Evolutionary conservation across 1,284 basidiomycete genomes (phyloP), one percentile per base, ranked within the genome.

Genomic region (Ustilago hordei): DNA sequence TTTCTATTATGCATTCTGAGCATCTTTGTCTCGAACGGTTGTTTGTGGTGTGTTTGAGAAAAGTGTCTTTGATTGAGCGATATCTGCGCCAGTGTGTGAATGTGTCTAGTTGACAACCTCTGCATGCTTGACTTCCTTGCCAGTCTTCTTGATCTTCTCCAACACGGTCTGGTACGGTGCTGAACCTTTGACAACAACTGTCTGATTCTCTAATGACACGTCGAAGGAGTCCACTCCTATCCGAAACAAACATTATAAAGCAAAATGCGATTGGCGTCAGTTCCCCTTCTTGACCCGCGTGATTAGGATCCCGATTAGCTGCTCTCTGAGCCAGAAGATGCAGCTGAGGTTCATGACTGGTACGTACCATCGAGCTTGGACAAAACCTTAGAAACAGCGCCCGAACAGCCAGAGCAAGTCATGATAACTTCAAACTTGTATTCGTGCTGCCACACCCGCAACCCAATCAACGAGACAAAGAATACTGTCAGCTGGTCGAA

Each of bases 81-180:
- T 15, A 17, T 41, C 6, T 41, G 39, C 39, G 39, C 6, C n/a
- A 45, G n/a, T 5, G 43, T 7, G 50, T 8, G 39, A 52, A 28
- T 28, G 23, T 28, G 31, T 50, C 55, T 64, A 82, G 9, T 55
- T 53, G 1, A 82, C 73, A 12, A 82, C 65, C 19, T 80, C 60
- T 4, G 69, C 63, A 8, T 45, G 56, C 50, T 88, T 62, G 65
- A 91, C 91, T 89, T 91, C 90, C 87, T 95, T 95, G 75, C 93
- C 93, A 3, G 93, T 95, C 90, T 94, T 95, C 89, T 91, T 90
- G 86, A 95, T 93, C 88, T 89, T 93, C 56, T 88, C 91, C 43
- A 91, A 86, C 52, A 94, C 88, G 4, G 89, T 89, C 0, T 93
- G 92, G 84, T 92, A 93, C 11, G 89, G 82, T 11, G 90, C 88